A percentile compares a stretch with the other conserved stretches of the same genome.
These are phyloP conservation scores for Zoysia pacifica DNA, from an alignment of 176 grass and related monocot species.

Conservation along the genomic window DNA sequence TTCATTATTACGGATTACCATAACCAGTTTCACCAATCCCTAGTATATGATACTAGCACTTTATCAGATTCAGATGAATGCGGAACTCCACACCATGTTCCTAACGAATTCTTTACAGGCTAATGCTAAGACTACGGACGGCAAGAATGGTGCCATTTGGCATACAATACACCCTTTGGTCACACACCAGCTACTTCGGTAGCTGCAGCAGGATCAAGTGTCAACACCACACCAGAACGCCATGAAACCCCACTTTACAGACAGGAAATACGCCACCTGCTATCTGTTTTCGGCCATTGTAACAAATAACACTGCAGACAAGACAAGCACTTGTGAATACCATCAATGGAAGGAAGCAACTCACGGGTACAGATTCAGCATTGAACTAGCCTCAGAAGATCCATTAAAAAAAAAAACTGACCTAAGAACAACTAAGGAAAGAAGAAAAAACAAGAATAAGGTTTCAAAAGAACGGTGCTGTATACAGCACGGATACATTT, in stretches of 20 bases:
- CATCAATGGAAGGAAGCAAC: neutral
- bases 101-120: neutral
- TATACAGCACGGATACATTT: neutral
- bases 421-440: no score
- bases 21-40: neutral
- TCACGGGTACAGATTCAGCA: neutral
- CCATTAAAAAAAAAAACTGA: neutral
- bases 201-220: slow-evolving; percentile 1
- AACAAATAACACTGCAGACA: neutral
- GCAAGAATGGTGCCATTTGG: neutral
- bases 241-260: slow-evolving; percentile 11
- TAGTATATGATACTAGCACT: neutral
- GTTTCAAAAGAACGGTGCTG: neutral
- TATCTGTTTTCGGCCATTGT: neutral
- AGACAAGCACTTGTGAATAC: neutral
- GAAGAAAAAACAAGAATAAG: neutral
- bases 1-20: neutral
- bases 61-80: neutral
- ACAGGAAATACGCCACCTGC: neutral
- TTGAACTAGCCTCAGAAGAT: neutral
- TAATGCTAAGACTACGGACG: neutral
- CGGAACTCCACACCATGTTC: neutral
- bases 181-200: neutral
- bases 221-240: slow-evolving; percentile 4
- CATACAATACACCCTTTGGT: slow-evolving; percentile 10